phyloP scores from a whole-genome alignment of 2,329 filamentous ascomycete species.

The Diaporthe citri region DNA sequence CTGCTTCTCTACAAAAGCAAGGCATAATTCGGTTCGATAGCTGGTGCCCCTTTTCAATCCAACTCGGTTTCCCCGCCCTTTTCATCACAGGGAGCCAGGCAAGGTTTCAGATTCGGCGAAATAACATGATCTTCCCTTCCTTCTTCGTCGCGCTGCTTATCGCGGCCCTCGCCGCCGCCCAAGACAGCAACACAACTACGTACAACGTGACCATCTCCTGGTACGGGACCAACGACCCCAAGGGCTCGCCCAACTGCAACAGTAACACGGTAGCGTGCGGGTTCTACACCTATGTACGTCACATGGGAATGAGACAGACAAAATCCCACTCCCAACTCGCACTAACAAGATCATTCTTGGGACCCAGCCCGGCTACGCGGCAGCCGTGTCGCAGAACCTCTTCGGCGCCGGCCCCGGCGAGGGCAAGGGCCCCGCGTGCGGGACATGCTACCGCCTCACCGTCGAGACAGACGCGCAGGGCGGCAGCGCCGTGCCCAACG shows the following conservation, averaged over 20 bases:
- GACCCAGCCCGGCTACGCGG: conserved; percentile 26
- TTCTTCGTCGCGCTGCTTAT: not conserved
- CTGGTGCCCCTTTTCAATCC: not conserved
- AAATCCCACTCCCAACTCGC: not conserved
- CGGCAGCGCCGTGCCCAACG: conserved; percentile 26
- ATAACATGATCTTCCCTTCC: not conserved
- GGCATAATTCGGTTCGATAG: not conserved
- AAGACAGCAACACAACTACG: conserved; percentile 12
- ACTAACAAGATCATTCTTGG: not conserved
- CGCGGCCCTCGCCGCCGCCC: not conserved
- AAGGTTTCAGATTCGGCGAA: not conserved
- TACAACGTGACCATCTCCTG: conserved; percentile 33
- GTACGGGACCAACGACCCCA: conserved; percentile 33
- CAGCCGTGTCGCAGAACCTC: conserved; percentile 32
- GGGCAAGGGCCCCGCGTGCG: conserved; percentile 29
- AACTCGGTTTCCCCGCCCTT: not conserved
- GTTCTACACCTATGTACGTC: conserved; percentile 33
- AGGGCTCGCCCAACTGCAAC: conserved; percentile 34
- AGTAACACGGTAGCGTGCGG: conserved; percentile 32
- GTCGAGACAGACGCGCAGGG: conserved; percentile 11
- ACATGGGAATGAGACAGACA: not conserved
- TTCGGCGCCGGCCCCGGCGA: conserved; percentile 23
- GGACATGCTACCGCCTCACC: conserved; percentile 28
- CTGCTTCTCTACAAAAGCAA: not conserved
- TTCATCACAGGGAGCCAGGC: not conserved